A percentile compares a stretch with the other conserved stretches of the same genome.
Conservation (phyloP, 2,329 filamentous ascomycete species). For the Fusarium torulosum region DNA sequence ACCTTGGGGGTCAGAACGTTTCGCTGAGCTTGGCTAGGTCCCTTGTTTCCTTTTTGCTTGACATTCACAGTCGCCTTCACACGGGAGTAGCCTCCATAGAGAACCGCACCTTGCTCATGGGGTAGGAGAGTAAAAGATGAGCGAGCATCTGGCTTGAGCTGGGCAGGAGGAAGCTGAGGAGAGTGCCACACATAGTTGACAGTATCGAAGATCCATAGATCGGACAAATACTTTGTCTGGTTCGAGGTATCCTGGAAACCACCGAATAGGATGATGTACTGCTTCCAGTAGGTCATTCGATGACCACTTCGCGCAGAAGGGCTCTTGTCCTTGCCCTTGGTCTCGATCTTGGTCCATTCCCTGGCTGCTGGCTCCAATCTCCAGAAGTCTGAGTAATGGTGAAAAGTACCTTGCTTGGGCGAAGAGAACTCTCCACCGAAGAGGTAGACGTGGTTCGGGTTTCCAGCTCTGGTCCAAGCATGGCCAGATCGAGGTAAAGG, state of each 20-base stretch:
- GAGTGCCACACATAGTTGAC: constrained; percentile 86
- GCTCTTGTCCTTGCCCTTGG: constrained; percentile 78
- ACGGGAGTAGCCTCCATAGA: constrained; percentile 94
- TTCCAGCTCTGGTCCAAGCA: constrained; percentile 92
- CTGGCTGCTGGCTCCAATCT: constrained; percentile 83
- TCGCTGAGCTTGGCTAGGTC: constrained; percentile 70
- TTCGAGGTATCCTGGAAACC: constrained; percentile 98
- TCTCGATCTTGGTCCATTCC: constrained; percentile 93
- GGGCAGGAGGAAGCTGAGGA: constrained; percentile 79
- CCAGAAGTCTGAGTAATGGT: constrained; percentile 99
- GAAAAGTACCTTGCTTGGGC: constrained; percentile 97
- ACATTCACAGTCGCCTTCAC: constrained; percentile 78
- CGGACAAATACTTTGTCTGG: constrained; percentile 91
- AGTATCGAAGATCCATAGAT: constrained; percentile 97
- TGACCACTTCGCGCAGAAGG: constrained; percentile 91
- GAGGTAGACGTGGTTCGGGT: constrained; percentile 85
- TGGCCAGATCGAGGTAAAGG: constrained; percentile 92
- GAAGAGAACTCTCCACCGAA: constrained; percentile 98
- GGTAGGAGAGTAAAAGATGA: constrained; percentile 94
- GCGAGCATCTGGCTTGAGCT: constrained; percentile 88
- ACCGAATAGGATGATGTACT: constrained; percentile 95
- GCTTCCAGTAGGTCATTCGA: constrained; percentile 96
- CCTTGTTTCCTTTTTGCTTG: constrained; percentile 68
- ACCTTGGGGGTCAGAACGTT: constrained; percentile 88
- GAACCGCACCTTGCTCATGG: constrained; percentile 87